Conservation (phyloP, 106 monocot species). For the Cymbidium sinense region DNA sequence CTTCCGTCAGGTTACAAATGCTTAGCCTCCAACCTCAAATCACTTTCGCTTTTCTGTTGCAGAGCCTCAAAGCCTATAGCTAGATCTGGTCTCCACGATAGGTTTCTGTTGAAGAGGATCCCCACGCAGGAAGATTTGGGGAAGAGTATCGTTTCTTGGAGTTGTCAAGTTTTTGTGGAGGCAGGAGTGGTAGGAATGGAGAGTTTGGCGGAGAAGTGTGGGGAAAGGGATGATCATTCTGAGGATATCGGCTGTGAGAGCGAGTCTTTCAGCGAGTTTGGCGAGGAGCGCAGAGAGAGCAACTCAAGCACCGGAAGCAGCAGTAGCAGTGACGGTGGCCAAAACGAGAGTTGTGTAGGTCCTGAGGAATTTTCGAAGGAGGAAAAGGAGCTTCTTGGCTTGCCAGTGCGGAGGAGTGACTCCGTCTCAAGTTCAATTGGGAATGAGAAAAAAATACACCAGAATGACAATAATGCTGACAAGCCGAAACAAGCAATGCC, state of each 20-base stretch:
- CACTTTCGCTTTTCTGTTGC: slow-evolving; percentile 2
- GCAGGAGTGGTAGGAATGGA: slow-evolving; percentile 24
- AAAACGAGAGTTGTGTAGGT: neutral
- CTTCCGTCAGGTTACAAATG: slow-evolving; percentile 10
- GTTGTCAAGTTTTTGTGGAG: slow-evolving; percentile 17
- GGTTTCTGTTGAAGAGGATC: slow-evolving; percentile 11
- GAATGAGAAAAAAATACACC: slow-evolving; percentile 10
- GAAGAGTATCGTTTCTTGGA: slow-evolving; percentile 5
- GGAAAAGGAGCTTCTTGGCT: neutral
- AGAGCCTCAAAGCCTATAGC: slow-evolving; percentile 8
- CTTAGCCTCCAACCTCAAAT: neutral
- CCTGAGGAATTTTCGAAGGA: slow-evolving; percentile 12
- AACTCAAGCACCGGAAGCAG: slow-evolving; percentile 24
- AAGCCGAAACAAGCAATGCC: slow-evolving; percentile 25
- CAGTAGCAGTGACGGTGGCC: slow-evolving; percentile 11
- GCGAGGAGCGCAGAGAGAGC: slow-evolving; percentile 20
- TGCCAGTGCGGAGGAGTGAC: slow-evolving; percentile 9
- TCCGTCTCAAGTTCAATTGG: slow-evolving; percentile 2
- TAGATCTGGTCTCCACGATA: neutral
- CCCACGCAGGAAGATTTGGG: neutral
- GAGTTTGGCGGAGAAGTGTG: slow-evolving; percentile 2
- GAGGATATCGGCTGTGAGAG: slow-evolving; percentile 8
- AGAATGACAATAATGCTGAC: slow-evolving; percentile 5
- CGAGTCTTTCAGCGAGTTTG: slow-evolving; percentile 39
- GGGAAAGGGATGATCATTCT: neutral